These are phyloP conservation scores for Aspergillus ochraceoroseus DNA, from an alignment of 2,329 filamentous ascomycete genomes.

Conservation along the genomic window DNA sequence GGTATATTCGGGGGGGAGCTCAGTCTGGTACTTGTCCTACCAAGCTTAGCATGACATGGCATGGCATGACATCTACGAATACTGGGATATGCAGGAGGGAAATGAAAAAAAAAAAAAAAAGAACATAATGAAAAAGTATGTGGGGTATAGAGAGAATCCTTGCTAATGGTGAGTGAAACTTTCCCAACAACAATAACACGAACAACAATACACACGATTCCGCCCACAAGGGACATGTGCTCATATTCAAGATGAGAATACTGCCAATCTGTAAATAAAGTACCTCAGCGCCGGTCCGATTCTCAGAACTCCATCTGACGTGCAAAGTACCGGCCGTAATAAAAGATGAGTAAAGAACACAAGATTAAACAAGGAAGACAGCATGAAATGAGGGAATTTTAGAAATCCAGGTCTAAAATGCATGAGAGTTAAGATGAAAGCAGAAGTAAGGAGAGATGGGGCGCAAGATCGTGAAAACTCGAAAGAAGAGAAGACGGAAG, in stretches of 20 bases:
- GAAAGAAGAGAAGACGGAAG: neutral
- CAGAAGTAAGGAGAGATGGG: slow-evolving; percentile 4
- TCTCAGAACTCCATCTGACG: slow-evolving; percentile 9
- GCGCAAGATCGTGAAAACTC: slow-evolving; percentile 8
- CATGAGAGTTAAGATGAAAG: slow-evolving; percentile 6
- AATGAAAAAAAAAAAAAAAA: too few species aligned
- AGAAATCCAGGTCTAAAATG: slow-evolving; percentile 15
- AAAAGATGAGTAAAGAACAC: slow-evolving; percentile 1
- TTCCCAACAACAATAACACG: too few species aligned
- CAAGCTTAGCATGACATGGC: too few species aligned
- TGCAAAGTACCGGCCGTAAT: slow-evolving; percentile 1
- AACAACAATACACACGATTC: too few species aligned
- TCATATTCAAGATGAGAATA: slow-evolving; percentile 4
- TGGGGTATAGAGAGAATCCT: too few species aligned
- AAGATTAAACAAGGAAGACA: slow-evolving; percentile 2
- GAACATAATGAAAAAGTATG: too few species aligned
- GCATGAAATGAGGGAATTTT: neutral
- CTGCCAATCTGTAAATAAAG: slow-evolving; percentile 6
- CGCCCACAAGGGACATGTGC: neutral
- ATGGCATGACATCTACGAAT: too few species aligned
- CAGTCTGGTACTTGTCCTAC: too few species aligned
- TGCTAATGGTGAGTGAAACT: too few species aligned
- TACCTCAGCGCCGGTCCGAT: slow-evolving; percentile 7
- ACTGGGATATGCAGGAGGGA: too few species aligned
- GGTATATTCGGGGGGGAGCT: too few species aligned